A percentile compares a stretch with the other conserved stretches of the same genome.
These are phyloP conservation scores for Bipolaris gigantea DNA, from an alignment of 2,329 filamentous ascomycete genomes.

Conservation along the genomic window DNA sequence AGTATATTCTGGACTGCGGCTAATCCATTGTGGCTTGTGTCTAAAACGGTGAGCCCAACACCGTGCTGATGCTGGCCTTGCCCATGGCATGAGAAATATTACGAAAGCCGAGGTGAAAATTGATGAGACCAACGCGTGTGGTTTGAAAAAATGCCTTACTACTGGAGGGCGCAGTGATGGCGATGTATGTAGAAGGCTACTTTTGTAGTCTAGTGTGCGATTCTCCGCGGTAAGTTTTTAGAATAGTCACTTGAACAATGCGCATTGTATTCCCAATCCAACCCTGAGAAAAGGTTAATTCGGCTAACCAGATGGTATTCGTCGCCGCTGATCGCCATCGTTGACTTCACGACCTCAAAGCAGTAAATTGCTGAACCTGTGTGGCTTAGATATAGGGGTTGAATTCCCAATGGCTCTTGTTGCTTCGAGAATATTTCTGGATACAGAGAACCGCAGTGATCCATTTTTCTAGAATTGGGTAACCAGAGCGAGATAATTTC, in stretches of 20 bases:
- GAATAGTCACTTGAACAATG: neutral
- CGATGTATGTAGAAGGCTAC: neutral
- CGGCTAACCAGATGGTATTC: neutral
- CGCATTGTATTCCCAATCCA: neutral
- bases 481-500: neutral
- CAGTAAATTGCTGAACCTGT: neutral
- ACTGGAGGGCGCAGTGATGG: neutral
- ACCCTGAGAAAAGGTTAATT: neutral
- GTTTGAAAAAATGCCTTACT: neutral
- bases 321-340: neutral
- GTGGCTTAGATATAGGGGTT: neutral
- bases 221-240: neutral
- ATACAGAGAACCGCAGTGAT: neutral
- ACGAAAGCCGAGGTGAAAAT: neutral
- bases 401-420: neutral
- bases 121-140: neutral
- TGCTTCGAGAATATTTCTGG: neutral
- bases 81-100: neutral
- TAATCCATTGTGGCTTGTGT: neutral
- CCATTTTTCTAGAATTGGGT: neutral
- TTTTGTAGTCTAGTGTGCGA: neutral
- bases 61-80: neutral
- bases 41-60: neutral
- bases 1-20: neutral
- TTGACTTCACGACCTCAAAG: neutral